A percentile compares a stretch with the other conserved stretches of the same genome.
phyloP scores from a whole-genome alignment of 352 stramenopile genomes.

The Phytopythium vexans region DNA sequence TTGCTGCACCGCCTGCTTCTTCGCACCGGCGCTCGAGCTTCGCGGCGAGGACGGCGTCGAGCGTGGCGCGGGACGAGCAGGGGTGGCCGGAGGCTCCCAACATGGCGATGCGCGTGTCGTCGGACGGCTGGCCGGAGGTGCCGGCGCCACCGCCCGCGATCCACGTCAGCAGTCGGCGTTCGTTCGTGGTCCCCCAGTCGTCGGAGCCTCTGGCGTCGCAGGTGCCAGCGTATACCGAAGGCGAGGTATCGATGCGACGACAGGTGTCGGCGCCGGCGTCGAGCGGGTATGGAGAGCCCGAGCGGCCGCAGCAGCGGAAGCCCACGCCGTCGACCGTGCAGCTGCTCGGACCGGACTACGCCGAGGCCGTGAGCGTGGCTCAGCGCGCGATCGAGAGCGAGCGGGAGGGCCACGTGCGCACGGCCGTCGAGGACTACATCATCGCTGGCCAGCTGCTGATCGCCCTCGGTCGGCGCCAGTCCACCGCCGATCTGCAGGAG shows the following conservation, averaged over 20 bases:
- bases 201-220: no score
- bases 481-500: conserved; percentile 58
- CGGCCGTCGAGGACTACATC: conserved; percentile 74
- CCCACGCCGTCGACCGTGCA: conserved; percentile 19
- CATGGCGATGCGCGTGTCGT: conserved; percentile 1
- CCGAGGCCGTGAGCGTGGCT: conserved; percentile 52
- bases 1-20: neutral
- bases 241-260: neutral
- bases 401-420: conserved; percentile 52
- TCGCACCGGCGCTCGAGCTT: neutral
- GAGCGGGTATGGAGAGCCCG: neutral
- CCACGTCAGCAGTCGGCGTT: neutral
- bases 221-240: neutral
- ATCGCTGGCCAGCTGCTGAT: conserved; percentile 63
- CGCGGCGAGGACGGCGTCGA: neutral
- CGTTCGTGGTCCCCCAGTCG: no score
- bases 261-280: neutral
- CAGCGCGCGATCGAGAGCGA: conserved; percentile 73
- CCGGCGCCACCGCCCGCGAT: neutral
- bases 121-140: conserved; percentile 11
- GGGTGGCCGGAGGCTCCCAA: conserved; percentile 6
- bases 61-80: conserved; percentile 2
- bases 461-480: conserved; percentile 57
- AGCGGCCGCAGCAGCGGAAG: neutral
- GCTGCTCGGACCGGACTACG: conserved; percentile 57